Conservation (phyloP, 1,284 basidiomycete species). For the Sphaerobolus stellatus region DNA sequence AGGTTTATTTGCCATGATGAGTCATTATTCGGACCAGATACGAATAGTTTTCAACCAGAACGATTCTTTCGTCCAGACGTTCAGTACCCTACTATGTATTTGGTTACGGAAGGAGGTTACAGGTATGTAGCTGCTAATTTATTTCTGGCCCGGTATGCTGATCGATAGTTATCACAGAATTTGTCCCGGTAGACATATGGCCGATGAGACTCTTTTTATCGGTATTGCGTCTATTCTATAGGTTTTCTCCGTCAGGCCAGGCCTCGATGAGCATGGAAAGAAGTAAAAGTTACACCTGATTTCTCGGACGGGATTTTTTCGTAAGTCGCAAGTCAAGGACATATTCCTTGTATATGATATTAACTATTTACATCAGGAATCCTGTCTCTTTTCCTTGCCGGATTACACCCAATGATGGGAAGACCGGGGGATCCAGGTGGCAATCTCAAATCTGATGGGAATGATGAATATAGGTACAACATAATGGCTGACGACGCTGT, state of each 20-base stretch:
- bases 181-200: constrained; percentile 16
- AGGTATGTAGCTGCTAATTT: background rate
- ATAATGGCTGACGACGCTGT: no score
- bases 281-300: no score
- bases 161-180: background rate
- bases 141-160: background rate
- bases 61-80: background rate
- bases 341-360: no score
- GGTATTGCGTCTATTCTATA: constrained; percentile 14
- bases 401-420: constrained; percentile 23
- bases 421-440: constrained; percentile 43
- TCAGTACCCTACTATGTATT: constrained; percentile 10
- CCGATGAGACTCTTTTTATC: constrained; percentile 15
- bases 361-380: no score
- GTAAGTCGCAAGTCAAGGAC: no score
- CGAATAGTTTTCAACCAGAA: constrained; percentile 4
- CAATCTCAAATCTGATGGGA: no score
- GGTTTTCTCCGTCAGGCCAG: constrained; percentile 24
- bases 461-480: no score
- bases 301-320: no score
- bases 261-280: no score
- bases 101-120: constrained; percentile 21
- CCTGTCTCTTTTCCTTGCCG: no score
- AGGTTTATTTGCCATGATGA: constrained; percentile 2
- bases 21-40: background rate